Percentiles rank a stretch among this genome's conserved stretches.
Conservation (phyloP, 2,329 filamentous ascomycete species). For the Sporothrix protearum region DNA sequence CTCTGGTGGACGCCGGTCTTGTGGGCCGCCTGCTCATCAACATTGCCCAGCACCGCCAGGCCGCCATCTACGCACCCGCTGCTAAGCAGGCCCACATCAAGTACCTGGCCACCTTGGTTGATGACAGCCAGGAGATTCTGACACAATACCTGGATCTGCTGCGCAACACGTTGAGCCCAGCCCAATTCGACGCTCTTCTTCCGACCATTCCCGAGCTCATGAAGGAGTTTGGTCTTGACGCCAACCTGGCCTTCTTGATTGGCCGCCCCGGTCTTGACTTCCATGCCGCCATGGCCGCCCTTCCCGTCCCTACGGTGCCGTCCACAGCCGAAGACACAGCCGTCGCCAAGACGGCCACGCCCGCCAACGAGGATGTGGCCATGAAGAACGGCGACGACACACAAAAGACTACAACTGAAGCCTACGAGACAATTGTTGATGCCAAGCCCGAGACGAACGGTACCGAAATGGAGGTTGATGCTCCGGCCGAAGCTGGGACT, state of each 20-base stretch:
- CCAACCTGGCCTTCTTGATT: constrained; percentile 80
- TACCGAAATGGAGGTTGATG: constrained; percentile 36
- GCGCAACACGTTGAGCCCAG: constrained; percentile 69
- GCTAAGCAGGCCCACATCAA: constrained; percentile 79
- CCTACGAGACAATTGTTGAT: neutral
- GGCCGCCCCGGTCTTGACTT: constrained; percentile 69
- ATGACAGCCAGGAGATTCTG: constrained; percentile 83
- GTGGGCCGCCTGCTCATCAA: constrained; percentile 82
- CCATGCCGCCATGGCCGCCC: constrained; percentile 41
- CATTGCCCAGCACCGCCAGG: constrained; percentile 83
- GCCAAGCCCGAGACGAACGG: neutral
- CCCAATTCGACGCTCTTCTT: constrained; percentile 74
- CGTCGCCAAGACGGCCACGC: neutral
- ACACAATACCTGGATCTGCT: constrained; percentile 87
- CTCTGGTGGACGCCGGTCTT: constrained; percentile 72
- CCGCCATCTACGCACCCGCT: constrained; percentile 73
- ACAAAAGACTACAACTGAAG: neutral
- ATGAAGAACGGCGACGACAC: constrained; percentile 1
- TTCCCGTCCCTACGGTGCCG: neutral
- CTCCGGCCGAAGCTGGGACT: constrained; percentile 19
- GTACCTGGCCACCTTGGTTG: constrained; percentile 78
- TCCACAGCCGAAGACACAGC: neutral
- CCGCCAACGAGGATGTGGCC: neutral
- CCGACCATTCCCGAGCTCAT: constrained; percentile 73
- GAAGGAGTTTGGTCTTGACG: constrained; percentile 72